Evolutionary conservation across 768 basidiomycete species (phyloP), one percentile per base, ranked within the genome.

Genomic region (Phylloporus scabripes): DNA sequence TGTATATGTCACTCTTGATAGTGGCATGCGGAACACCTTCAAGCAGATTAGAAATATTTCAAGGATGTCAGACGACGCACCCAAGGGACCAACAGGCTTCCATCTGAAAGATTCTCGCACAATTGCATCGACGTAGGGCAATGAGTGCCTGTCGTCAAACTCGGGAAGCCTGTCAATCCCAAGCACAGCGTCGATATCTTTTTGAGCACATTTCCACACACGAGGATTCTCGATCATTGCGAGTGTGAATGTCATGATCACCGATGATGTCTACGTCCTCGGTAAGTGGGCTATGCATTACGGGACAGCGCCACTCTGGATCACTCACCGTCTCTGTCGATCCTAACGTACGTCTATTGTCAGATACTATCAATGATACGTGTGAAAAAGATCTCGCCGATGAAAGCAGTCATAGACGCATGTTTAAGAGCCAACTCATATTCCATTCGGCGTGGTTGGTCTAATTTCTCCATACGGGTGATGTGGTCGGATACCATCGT

Each of bases 131-230:
- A 59, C 18, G 47, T 60, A 34, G 52, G 56, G 51, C n/a, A 52
- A 10, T 49, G 54, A 48, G 49, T 47, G 31, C 52, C 45, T 17
- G 54, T 61, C 59, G 47, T 59, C 28, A 55, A 59, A 28, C 54
- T 51, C 9, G 53, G 38, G 46, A 51, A 57, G 28, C 36, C 42
- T 47, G 41, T 52, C 24, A 4, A 7, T 42, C 10, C 49, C 49
- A 9, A 54, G 15, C 3, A 45, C 43, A n/a, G 20, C 31, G 6
- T 56, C 53, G 4, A 54, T 50, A 9, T 56, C 55, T 15, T 39
- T 41, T 15, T 54, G 48, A 31, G 54, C 55, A 3, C 44, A 31
- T 40, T 51, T 48, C 53, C 54, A 55, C 7, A 52, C 21, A 2
- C 11, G 50, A 15, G 50, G 56, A 20, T 55, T 46, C 53, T 46